Evolutionary conservation across 2,329 filamentous ascomycete species (phyloP), one percentile per base, ranked within the genome.

Genomic region (Talaromyces sp.): DNA sequence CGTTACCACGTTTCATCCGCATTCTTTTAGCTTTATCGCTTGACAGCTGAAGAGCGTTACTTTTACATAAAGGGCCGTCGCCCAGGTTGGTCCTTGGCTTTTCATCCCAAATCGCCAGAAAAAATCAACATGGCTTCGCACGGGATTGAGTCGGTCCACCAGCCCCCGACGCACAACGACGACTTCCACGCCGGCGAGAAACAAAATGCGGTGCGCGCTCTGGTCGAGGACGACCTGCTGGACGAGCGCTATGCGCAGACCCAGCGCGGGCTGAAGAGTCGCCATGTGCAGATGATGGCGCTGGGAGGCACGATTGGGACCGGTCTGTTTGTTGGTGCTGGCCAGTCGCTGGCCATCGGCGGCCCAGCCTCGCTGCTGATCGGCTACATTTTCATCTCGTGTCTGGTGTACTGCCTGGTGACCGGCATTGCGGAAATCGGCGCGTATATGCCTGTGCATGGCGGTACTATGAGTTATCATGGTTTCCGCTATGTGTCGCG

Each of bases 281-380:
- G 77, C 58, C 83, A 85, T 69, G 82, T 85, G 57, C 82, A 85
- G 63, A 84, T 85, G 71, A 84, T 85, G 61, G 84, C 84, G 15
- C 77, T 86, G 15, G 83, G 83, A 59, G 83, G 84, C 61, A 84
- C 82, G 4, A 85, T 86, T 62, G 80, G 81, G 47, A 84, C 82
- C 2, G 82, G 82, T 63, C 71, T 84, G 0, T 85, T 86, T 69
- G 75, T 85, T 10, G 80, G 81, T 54, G 80, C 82, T 1, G 84
- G 83, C 44, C 75, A 78, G 62, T 80, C 81, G 1, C 80, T 86
- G 33, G 76, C 78, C 27, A 79, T 77, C 27, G 82, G 78, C 30
- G 83, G 81, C 3, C 83, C 82, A 2, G 73, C 83, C 0, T 81
- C 81, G 25, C 76, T 83, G 28, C 71, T 85, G 0, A 70, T 85